Evolutionary conservation across 2,329 filamentous ascomycete species (phyloP).

Genomic region (Aspergillus sp.): DNA sequence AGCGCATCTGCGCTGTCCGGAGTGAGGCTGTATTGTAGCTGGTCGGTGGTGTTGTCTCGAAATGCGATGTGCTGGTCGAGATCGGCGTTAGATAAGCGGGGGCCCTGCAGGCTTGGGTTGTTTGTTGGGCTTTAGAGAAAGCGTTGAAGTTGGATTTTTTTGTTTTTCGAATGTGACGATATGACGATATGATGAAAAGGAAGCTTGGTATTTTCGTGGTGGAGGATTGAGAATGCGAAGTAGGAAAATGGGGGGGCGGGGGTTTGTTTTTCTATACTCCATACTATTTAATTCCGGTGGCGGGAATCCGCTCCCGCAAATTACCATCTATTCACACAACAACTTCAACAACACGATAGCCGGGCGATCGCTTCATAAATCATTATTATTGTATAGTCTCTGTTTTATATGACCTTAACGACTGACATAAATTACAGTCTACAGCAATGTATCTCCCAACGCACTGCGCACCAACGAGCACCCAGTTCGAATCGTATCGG

Average conservation of each 20-base stretch:
- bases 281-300: slow-evolving; percentile 4
- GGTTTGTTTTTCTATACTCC: slow-evolving; percentile 5
- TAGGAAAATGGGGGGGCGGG: slow-evolving; percentile 6
- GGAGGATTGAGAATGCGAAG: not conserved
- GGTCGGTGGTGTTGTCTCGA: not conserved
- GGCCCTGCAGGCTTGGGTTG: not conserved
- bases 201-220: not conserved
- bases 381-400: slow-evolving; percentile 10
- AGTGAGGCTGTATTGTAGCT: not conserved
- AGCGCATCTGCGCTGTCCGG: slow-evolving; percentile 10
- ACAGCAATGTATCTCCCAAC: slow-evolving; percentile 86
- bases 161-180: not conserved
- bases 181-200: not conserved
- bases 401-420: not conserved
- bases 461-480: slow-evolving; percentile 90
- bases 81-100: slow-evolving; percentile 10
- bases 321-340: not conserved
- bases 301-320: not conserved
- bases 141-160: not conserved
- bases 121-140: not conserved
- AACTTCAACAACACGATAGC: not conserved
- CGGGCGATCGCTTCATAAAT: not conserved
- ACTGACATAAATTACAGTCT: slow-evolving; percentile 2
- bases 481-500: slow-evolving; percentile 85
- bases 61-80: slow-evolving; percentile 2